Percentiles rank a stretch among this genome's conserved stretches.
Conservation (phyloP, 2,329 filamentous ascomycete genomes). For the Scedosporium minutisporum region DNA sequence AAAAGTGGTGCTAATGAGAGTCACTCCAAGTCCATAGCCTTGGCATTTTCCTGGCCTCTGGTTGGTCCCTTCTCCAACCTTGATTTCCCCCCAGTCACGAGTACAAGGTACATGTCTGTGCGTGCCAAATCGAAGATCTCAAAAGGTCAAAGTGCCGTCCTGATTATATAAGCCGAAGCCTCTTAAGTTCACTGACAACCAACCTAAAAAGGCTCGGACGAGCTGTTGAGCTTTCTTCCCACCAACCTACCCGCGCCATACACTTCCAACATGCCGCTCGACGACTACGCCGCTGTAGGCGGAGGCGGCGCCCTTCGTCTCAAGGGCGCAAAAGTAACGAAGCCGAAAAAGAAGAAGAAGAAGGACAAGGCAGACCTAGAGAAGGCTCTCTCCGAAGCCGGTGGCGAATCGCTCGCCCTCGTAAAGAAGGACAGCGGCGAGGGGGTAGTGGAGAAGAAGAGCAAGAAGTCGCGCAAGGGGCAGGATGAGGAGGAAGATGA, state of each 20-base stretch:
- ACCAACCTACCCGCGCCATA: neutral
- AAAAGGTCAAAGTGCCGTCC: too few relatives aligned
- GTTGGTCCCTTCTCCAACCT: neutral
- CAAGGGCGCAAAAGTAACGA: conserved; percentile 62
- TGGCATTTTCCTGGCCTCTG: neutral
- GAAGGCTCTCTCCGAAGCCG: conserved; percentile 31
- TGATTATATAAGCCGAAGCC: too few relatives aligned
- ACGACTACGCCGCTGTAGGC: conserved; percentile 60
- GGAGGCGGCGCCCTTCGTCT: conserved; percentile 72
- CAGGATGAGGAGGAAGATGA: conserved; percentile 20
- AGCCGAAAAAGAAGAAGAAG: conserved; percentile 58
- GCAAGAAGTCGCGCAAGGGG: conserved; percentile 16
- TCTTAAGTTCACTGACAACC: too few relatives aligned
- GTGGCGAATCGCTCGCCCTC: conserved; percentile 18
- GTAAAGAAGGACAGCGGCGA: conserved; percentile 26
- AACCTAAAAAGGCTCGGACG: too few relatives aligned
- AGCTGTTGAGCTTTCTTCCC: neutral
- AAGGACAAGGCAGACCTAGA: conserved; percentile 31
- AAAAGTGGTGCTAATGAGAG: neutral
- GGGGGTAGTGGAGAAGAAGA: conserved; percentile 14
- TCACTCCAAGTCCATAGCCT: neutral
- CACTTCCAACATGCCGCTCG: conserved; percentile 50
- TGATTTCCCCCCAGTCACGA: neutral
- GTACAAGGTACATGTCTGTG: neutral
- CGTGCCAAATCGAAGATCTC: too few relatives aligned